A percentile compares a stretch with the other conserved stretches of the same genome.
Evolutionary conservation across 208 protist species (phyloP).

Genomic region (Porcisia hertigi): DNA sequence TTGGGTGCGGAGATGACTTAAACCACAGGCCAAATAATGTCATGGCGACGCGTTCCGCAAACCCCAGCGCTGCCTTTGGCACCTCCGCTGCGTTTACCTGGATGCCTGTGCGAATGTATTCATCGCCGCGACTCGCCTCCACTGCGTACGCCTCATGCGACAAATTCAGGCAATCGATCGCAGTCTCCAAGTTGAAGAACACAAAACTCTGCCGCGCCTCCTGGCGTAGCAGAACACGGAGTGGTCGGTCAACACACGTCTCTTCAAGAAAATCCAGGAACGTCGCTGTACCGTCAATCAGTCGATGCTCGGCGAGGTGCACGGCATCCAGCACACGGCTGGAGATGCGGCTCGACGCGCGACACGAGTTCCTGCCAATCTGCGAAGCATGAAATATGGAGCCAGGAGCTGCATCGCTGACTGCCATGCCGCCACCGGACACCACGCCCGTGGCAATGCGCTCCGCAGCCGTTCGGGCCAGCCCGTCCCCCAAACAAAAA

Average conservation of each 20-base stretch:
- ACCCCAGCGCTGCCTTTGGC: conserved; percentile 25
- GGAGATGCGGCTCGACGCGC: conserved; percentile 12
- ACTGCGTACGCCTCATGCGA: conserved; percentile 71
- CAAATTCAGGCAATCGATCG: conserved; percentile 88
- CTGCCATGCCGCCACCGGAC: neutral
- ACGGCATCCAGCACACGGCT: conserved; percentile 26
- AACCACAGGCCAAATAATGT: conserved; percentile 24
- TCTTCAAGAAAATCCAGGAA: conserved; percentile 40
- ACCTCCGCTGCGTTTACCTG: conserved; percentile 30
- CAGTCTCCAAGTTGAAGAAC: conserved; percentile 90
- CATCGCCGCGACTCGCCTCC: conserved; percentile 39
- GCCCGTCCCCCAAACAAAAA: neutral
- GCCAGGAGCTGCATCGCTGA: neutral
- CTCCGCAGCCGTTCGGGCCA: neutral
- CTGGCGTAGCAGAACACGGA: conserved; percentile 31
- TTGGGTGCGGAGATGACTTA: conserved; percentile 12
- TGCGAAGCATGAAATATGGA: neutral
- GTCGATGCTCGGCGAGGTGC: conserved; percentile 24
- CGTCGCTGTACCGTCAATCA: conserved; percentile 36
- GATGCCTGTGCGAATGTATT: conserved; percentile 30
- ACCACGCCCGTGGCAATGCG: neutral
- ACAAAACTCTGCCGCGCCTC: conserved; percentile 40
- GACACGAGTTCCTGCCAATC: neutral
- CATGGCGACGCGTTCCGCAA: conserved; percentile 22
- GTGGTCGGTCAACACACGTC: conserved; percentile 24